Percentiles rank a stretch among this genome's conserved stretches.
phyloP scores from a whole-genome alignment of 2,329 filamentous ascomycete species.

The Colletotrichum euphorbiae region DNA sequence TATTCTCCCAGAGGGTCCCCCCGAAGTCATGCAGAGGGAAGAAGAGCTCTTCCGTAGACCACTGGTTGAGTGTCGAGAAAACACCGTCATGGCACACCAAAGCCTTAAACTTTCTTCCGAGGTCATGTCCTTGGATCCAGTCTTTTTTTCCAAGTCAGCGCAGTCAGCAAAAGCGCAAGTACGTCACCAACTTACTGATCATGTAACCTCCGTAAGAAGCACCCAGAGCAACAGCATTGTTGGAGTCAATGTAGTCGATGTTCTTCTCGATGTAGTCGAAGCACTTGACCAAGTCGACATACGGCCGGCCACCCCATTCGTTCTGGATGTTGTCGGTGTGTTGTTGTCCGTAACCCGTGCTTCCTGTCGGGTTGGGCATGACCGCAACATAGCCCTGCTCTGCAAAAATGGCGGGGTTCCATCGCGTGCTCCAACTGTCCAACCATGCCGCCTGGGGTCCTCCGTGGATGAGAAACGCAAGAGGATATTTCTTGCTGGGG shows the following conservation, averaged over 20 bases:
- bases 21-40: slow-evolving; percentile 77
- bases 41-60: slow-evolving; percentile 76
- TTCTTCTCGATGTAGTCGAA: slow-evolving; percentile 79
- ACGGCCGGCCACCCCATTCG: slow-evolving; percentile 88
- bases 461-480: slow-evolving; percentile 85
- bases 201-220: slow-evolving; percentile 82
- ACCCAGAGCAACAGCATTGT: slow-evolving; percentile 77
- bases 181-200: slow-evolving; percentile 65
- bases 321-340: slow-evolving; percentile 81
- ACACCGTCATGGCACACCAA: slow-evolving; percentile 91
- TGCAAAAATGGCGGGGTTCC: slow-evolving; percentile 88
- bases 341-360: slow-evolving; percentile 83
- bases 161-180: neutral
- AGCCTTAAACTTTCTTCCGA: slow-evolving; percentile 87
- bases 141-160: slow-evolving; percentile 60
- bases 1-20: slow-evolving; percentile 70
- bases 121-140: slow-evolving; percentile 89
- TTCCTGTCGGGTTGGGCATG: slow-evolving; percentile 85
- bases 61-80: slow-evolving; percentile 77
- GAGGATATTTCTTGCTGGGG: slow-evolving; percentile 77
- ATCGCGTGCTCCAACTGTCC: slow-evolving; percentile 83
- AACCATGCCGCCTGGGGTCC: slow-evolving; percentile 83
- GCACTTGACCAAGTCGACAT: slow-evolving; percentile 82
- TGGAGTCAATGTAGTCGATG: slow-evolving; percentile 75
- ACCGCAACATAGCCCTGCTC: slow-evolving; percentile 90